Evolutionary conservation across 2,329 filamentous ascomycete genomes (phyloP), one percentile per base, ranked within the genome.

Genomic region (Curvularia eragrostidis): DNA sequence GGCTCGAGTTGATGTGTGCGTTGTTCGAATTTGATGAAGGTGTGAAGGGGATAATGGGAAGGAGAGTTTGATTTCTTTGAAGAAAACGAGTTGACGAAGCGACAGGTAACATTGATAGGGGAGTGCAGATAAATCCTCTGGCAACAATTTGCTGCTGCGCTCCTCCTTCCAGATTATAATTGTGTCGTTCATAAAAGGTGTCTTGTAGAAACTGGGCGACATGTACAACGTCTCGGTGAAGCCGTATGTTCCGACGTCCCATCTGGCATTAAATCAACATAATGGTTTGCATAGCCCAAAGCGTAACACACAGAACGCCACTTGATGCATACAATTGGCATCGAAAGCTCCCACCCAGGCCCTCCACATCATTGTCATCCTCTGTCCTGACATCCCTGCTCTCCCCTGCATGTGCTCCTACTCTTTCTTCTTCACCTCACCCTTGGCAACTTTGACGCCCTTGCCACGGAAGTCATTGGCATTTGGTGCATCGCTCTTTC

Each of bases 381-480:
- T 15, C 30, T n/a, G 32, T 34, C 19, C 19, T 24, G 5, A 21
- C 26, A 38, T 42, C n/a, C 21, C 21, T 43, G 15, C 32, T 6
- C 41, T 42, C 8, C 13, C 23, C 12, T 19, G 10, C 26, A 19
- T 18, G 12, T 6, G 7, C 24, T 5, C 15, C 42, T 55, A 58
- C 23, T 55, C 52, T 18, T 54, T 80, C 48, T 83, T 81, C 52
- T 86, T 80, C 21, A 80, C 79, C 36, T 83, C 69, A 63, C 84
- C 82, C 41, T 56, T 56, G 46, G 54, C 62, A 41, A 65, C 71
- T 32, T 43, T 51, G 36, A 54, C 54, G 42, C 54, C 62, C 38
- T 66, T 71, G 32, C 72, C 73, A 44, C 73, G 59, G 55, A 76
- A 66, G 36, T 74, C 71, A 50, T 75, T 77, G 39, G 72, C 69